phyloP scores from a whole-genome alignment of 2,329 filamentous ascomycete genomes.

The Colletotrichum orchidophilum region DNA sequence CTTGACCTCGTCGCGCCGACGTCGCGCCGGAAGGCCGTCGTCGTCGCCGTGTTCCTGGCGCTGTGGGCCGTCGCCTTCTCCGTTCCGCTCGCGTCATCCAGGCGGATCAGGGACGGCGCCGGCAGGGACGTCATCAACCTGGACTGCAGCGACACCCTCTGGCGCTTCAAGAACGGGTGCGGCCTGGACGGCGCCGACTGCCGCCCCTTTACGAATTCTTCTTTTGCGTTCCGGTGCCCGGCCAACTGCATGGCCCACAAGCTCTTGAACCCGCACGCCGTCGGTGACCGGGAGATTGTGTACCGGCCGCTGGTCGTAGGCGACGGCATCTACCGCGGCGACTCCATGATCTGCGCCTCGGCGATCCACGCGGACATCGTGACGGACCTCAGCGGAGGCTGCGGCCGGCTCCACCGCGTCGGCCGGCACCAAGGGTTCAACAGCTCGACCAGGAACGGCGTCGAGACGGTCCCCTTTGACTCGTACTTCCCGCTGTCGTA shows the following conservation, averaged over 20 bases:
- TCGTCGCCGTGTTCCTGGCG: constrained; percentile 20
- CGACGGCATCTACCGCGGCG: constrained; percentile 82
- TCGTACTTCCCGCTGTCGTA: constrained; percentile 92
- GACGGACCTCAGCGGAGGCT: constrained; percentile 76
- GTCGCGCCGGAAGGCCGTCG: constrained; percentile 12
- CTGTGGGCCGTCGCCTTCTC: constrained; percentile 20
- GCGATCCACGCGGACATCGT: constrained; percentile 87
- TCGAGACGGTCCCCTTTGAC: constrained; percentile 80
- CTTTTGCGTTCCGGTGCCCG: constrained; percentile 78
- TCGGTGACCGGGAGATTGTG: constrained; percentile 73
- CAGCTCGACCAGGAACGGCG: constrained; percentile 73
- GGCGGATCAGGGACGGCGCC: not conserved
- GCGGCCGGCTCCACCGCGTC: constrained; percentile 79
- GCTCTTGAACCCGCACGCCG: constrained; percentile 77
- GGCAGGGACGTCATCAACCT: constrained; percentile 16
- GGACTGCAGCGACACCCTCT: constrained; percentile 21
- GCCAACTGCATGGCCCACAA: constrained; percentile 74
- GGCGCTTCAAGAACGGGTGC: constrained; percentile 52
- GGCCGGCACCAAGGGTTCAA: constrained; percentile 73
- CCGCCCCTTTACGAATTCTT: constrained; percentile 75
- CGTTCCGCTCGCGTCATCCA: constrained; percentile 18
- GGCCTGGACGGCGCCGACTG: constrained; percentile 79
- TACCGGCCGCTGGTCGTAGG: constrained; percentile 75
- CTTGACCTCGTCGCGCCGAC: constrained; percentile 23
- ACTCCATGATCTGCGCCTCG: constrained; percentile 87